Percentiles rank a stretch among this genome's conserved stretches.
These are phyloP conservation scores for Alectoria sarmentosa DNA, from an alignment of 495 filamentous ascomycete genomes.

Conservation along the genomic window DNA sequence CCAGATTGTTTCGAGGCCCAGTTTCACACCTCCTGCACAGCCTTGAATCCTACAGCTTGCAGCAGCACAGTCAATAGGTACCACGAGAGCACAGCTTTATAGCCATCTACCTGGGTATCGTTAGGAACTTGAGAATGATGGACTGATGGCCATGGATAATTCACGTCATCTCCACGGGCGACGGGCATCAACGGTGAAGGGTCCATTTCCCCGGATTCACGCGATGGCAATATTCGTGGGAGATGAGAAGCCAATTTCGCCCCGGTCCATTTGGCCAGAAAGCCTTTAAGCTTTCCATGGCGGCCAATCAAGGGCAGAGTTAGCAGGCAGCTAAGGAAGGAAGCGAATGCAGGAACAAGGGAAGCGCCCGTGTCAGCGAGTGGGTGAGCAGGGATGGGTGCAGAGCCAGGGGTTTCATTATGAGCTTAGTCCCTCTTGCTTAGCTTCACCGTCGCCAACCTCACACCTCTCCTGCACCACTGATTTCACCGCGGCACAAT, in stretches of 20 bases:
- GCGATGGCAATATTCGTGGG: background rate
- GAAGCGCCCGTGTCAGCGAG: background rate
- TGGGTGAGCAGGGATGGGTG: background rate
- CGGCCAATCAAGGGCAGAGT: background rate
- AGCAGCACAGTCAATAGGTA: too few species aligned
- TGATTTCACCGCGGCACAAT: background rate
- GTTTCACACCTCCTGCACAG: background rate
- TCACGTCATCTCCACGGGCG: constrained; percentile 6
- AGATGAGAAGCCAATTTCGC: constrained; percentile 1
- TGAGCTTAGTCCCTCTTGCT: too few species aligned
- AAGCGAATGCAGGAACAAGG: constrained; percentile 2
- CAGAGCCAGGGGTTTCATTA: background rate
- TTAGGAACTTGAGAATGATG: too few species aligned
- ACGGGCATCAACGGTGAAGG: background rate
- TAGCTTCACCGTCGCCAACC: background rate
- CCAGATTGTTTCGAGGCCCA: background rate
- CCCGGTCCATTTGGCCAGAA: background rate
- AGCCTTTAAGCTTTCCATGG: background rate
- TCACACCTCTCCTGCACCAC: background rate
- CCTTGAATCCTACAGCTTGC: background rate
- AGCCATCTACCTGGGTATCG: too few species aligned
- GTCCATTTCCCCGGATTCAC: constrained; percentile 9
- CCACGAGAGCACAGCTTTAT: background rate
- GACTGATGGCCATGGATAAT: background rate
- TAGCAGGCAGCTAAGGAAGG: background rate